These are phyloP conservation scores for Aegilops longissima DNA, from an alignment of 176 grass and related monocot genomes.

Conservation along the genomic window DNA sequence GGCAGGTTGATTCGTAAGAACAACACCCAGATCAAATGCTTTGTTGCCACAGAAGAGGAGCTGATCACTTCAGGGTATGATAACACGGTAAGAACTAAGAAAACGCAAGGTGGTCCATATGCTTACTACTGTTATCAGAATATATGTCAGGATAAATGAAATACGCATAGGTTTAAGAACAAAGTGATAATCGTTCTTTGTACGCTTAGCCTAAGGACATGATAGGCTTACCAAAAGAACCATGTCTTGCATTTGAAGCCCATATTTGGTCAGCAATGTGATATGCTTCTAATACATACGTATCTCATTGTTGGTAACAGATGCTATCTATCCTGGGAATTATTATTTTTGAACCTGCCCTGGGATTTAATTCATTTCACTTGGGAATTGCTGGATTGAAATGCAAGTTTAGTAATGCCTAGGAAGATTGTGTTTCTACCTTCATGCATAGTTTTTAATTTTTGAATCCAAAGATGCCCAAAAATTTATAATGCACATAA, in stretches of 20 bases:
- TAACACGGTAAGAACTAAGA: constrained; percentile 84
- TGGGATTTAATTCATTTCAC: background rate
- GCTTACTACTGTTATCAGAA: constrained; percentile 3
- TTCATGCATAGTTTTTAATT: background rate
- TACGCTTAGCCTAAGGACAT: constrained; percentile 5
- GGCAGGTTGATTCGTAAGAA: constrained; percentile 84
- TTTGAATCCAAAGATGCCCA: background rate
- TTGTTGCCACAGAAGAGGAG: constrained; percentile 71
- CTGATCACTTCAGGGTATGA: constrained; percentile 88
- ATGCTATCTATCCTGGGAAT: background rate
- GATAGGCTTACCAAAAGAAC: constrained; percentile 10
- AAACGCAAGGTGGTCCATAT: background rate
- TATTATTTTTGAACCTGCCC: background rate
- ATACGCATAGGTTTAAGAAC: constrained; percentile 4
- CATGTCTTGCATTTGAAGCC: background rate
- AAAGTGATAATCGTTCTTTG: background rate
- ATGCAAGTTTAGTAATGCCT: background rate
- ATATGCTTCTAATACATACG: constrained; percentile 17
- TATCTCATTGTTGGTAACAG: background rate
- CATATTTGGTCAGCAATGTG: background rate
- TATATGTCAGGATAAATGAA: constrained; percentile 4
- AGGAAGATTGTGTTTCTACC: constrained; percentile 2
- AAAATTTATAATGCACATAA: background rate
- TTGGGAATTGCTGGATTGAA: constrained; percentile 23
- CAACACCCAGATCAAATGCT: constrained; percentile 93